Evolutionary conservation across 768 basidiomycete genomes (phyloP).

Genomic region (Podaxis rugospora): DNA sequence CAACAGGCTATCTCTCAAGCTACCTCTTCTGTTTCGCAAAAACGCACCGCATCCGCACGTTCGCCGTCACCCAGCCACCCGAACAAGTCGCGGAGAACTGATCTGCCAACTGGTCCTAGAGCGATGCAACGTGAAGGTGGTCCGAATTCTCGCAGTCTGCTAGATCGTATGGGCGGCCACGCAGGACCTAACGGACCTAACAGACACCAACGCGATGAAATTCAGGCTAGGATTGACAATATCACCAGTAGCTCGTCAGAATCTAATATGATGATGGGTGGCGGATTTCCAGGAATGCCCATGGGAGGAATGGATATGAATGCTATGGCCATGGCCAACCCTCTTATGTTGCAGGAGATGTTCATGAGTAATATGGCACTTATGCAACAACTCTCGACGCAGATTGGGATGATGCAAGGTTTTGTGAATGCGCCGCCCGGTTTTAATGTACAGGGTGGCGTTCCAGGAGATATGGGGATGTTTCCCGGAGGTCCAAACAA

Average conservation of each 20-base stretch:
- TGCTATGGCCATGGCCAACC: constrained; percentile 51
- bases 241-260: constrained; percentile 58
- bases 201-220: constrained; percentile 53
- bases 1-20: constrained; percentile 73
- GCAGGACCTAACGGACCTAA: constrained; percentile 34
- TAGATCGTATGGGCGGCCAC: constrained; percentile 77
- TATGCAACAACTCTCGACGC: constrained; percentile 89
- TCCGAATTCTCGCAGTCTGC: constrained; percentile 55
- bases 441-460: constrained; percentile 54
- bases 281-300: constrained; percentile 37
- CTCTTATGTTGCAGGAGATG: constrained; percentile 79
- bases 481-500: constrained; percentile 35
- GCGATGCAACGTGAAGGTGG: constrained; percentile 61
- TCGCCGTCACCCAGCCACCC: constrained; percentile 65
- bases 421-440: constrained; percentile 49
- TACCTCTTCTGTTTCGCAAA: constrained; percentile 47
- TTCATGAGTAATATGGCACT: constrained; percentile 91
- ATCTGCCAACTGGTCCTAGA: constrained; percentile 81
- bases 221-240: constrained; percentile 76
- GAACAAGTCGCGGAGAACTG: constrained; percentile 68
- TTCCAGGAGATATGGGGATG: constrained; percentile 52
- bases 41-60: constrained; percentile 60
- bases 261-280: constrained; percentile 53
- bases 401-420: constrained; percentile 70
- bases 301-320: constrained; percentile 57